Evolutionary conservation across 2,329 filamentous ascomycete species (phyloP).

Genomic region (Fusarium sambucinum): DNA sequence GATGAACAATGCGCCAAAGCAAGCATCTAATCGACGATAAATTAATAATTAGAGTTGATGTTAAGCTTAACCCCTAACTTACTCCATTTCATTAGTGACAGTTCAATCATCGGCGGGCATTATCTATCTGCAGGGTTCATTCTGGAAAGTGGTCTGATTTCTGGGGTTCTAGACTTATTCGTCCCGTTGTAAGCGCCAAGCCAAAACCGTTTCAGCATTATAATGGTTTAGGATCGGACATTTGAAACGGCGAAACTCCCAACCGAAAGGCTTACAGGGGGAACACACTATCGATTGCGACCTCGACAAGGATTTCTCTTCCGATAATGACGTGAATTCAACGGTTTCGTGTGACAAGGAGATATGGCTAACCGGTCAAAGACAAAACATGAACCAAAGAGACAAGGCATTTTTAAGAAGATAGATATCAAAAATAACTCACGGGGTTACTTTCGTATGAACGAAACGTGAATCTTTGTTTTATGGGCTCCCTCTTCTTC

Average conservation of each 20-base stretch:
- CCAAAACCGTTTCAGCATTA: constrained; percentile 1
- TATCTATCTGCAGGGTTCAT: not conserved
- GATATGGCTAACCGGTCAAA: not conserved
- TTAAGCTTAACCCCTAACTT: not conserved
- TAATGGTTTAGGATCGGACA: not conserved
- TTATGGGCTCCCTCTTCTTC: not conserved
- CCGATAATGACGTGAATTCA: not conserved
- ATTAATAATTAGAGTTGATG: not conserved
- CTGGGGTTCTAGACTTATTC: not conserved
- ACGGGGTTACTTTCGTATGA: not conserved
- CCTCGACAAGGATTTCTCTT: not conserved
- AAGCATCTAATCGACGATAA: not conserved
- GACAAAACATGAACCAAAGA: not conserved
- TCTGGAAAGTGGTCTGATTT: not conserved
- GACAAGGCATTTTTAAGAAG: not conserved
- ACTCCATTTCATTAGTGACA: not conserved
- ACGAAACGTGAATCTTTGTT: constrained; percentile 5
- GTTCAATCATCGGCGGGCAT: not conserved
- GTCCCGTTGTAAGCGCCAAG: constrained; percentile 5
- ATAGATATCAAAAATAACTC: not conserved
- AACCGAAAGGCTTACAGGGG: not conserved
- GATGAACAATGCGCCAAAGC: not conserved
- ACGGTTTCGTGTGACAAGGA: not conserved
- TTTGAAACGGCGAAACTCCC: not conserved
- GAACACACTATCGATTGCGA: not conserved